These are phyloP conservation scores for Colletotrichum sojae DNA, from an alignment of 2,329 filamentous ascomycete genomes.

Conservation along the genomic window DNA sequence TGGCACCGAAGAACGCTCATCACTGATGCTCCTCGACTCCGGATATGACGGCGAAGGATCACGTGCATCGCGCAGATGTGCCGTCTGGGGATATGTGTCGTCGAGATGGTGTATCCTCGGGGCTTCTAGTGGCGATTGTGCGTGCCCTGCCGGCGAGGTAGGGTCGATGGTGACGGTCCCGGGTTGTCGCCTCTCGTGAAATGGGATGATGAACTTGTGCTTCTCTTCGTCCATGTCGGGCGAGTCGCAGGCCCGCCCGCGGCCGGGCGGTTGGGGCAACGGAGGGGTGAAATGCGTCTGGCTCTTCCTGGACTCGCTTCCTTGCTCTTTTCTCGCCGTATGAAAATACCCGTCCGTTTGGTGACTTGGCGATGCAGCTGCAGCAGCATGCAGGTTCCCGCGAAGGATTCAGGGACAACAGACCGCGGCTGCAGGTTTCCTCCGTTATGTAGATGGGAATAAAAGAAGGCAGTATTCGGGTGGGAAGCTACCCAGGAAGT, in stretches of 20 bases:
- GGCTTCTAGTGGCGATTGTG: slow-evolving; percentile 13
- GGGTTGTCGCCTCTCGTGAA: slow-evolving; percentile 32
- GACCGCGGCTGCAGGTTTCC: slow-evolving; percentile 24
- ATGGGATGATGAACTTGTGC: slow-evolving; percentile 39
- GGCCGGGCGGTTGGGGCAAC: neutral
- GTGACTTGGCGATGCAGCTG: slow-evolving; percentile 1
- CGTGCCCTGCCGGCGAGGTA: neutral
- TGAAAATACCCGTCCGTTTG: neutral
- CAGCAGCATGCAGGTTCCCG: slow-evolving; percentile 27
- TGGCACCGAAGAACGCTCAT: slow-evolving; percentile 8
- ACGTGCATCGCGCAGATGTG: slow-evolving; percentile 18
- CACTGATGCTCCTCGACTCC: slow-evolving; percentile 23
- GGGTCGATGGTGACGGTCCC: slow-evolving; percentile 20
- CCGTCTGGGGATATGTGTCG: slow-evolving; percentile 26
- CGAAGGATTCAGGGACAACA: slow-evolving; percentile 18
- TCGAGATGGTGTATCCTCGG: slow-evolving; percentile 35
- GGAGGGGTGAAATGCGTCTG: neutral
- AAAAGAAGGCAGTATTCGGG: neutral
- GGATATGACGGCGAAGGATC: slow-evolving; percentile 27
- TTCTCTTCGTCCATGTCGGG: slow-evolving; percentile 38
- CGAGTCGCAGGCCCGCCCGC: slow-evolving; percentile 19
- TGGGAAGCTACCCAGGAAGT: neutral
- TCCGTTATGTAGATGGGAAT: neutral
- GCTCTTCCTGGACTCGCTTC: slow-evolving; percentile 8
- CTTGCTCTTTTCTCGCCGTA: neutral